Conservation (phyloP, 2,329 filamentous ascomycete genomes). For the Pestalotiopsis sp. region DNA sequence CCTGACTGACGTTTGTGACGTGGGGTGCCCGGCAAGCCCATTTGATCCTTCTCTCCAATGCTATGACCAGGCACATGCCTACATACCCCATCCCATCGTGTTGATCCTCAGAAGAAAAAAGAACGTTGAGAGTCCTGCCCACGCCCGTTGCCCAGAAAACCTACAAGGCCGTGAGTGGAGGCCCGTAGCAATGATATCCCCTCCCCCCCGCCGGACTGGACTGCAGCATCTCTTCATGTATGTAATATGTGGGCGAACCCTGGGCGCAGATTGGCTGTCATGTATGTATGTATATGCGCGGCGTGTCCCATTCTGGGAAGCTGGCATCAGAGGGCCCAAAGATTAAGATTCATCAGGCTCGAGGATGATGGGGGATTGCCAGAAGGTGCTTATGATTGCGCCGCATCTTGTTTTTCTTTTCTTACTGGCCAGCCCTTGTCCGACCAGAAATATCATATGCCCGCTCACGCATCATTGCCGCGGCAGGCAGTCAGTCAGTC, state of each 20-base stretch:
- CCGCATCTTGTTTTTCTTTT: constrained; percentile 1
- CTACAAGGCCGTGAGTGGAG: background rate
- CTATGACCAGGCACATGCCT: background rate
- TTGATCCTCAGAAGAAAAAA: background rate
- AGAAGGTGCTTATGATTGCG: background rate
- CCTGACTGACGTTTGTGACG: background rate
- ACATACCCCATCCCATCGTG: background rate
- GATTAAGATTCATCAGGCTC: constrained; percentile 7
- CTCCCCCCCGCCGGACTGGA: background rate
- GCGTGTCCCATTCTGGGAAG: constrained; percentile 10
- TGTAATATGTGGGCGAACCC: background rate
- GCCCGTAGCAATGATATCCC: background rate
- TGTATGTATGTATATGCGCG: background rate
- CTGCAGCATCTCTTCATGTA: background rate
- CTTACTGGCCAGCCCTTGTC: background rate
- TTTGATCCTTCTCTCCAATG: no score
- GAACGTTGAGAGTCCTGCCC: background rate
- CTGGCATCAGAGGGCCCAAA: background rate
- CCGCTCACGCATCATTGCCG: background rate
- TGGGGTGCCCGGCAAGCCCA: background rate
- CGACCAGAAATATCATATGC: background rate
- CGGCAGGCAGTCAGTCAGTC: background rate
- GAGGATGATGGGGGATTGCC: background rate
- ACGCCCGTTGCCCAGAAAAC: background rate
- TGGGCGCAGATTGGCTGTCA: background rate